Conservation (phyloP, 2,329 filamentous ascomycete genomes). For the Hirsutella minnesotensis region DNA sequence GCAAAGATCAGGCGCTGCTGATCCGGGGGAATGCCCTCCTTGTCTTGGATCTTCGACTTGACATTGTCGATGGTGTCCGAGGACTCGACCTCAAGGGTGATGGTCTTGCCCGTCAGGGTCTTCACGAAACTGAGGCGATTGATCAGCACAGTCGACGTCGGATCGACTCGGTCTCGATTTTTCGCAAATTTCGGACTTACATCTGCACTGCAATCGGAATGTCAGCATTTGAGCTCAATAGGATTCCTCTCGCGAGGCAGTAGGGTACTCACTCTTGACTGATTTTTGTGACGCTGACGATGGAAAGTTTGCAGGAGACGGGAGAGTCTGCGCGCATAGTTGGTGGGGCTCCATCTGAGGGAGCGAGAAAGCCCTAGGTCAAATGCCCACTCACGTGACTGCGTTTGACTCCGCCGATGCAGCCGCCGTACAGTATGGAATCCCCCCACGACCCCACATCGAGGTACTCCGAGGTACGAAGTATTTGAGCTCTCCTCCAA, state of each 20-base stretch:
- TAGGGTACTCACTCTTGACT: slow-evolving; percentile 45
- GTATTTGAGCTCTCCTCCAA: too few species aligned
- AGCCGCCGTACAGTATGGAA: too few species aligned
- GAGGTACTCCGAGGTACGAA: too few species aligned
- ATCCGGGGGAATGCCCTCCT: slow-evolving; percentile 96
- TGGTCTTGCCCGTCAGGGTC: slow-evolving; percentile 99
- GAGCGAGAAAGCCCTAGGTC: slow-evolving; percentile 25
- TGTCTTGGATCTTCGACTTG: slow-evolving; percentile 99
- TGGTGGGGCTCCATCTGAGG: slow-evolving; percentile 28
- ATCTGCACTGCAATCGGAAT: slow-evolving; percentile 62
- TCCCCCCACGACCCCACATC: too few species aligned
- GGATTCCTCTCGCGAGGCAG: neutral
- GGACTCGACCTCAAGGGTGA: slow-evolving; percentile 99
- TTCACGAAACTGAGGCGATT: slow-evolving; percentile 74
- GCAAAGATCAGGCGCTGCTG: slow-evolving; percentile 98
- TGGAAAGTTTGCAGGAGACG: slow-evolving; percentile 22
- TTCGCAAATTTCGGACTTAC: slow-evolving; percentile 42
- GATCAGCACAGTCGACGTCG: slow-evolving; percentile 20
- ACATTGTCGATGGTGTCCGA: slow-evolving; percentile 99
- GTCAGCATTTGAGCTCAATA: slow-evolving; percentile 30
- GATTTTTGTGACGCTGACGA: slow-evolving; percentile 37
- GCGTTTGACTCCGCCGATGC: too few species aligned
- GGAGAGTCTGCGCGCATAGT: slow-evolving; percentile 27
- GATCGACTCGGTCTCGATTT: slow-evolving; percentile 8
- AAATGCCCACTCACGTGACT: slow-evolving; percentile 18